Percentiles rank a stretch among this genome's conserved stretches.
Evolutionary conservation across 306 rosid genomes (phyloP).

Genomic region (Rosa chinensis): DNA sequence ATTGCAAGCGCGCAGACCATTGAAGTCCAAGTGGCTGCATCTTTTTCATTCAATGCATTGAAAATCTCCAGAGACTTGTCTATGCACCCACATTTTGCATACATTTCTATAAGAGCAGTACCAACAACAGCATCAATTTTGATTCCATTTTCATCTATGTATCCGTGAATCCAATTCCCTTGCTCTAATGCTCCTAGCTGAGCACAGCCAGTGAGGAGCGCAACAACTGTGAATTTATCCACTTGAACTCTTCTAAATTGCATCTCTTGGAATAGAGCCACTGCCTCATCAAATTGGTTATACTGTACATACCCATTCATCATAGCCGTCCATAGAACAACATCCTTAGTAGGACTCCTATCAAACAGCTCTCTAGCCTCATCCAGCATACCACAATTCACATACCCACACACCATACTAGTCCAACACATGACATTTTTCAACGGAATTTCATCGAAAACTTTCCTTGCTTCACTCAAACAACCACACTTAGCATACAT

Average conservation of each 20-base stretch:
- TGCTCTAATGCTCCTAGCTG: slow-evolving; percentile 65
- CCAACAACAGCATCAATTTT: slow-evolving; percentile 62
- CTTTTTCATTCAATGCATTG: slow-evolving; percentile 49
- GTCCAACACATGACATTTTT: slow-evolving; percentile 78
- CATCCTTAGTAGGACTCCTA: slow-evolving; percentile 56
- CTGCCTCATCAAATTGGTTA: slow-evolving; percentile 56
- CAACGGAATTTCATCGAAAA: slow-evolving; percentile 45
- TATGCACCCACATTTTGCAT: slow-evolving; percentile 66
- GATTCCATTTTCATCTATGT: slow-evolving; percentile 41
- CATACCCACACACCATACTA: slow-evolving; percentile 65
- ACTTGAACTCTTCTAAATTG: slow-evolving; percentile 49
- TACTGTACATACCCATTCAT: slow-evolving; percentile 75
- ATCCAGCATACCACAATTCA: slow-evolving; percentile 55
- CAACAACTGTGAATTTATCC: slow-evolving; percentile 56
- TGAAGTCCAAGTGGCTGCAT: slow-evolving; percentile 69
- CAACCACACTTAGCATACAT: slow-evolving; percentile 67
- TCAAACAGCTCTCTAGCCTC: slow-evolving; percentile 68
- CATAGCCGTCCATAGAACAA: slow-evolving; percentile 81
- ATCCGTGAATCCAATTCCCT: slow-evolving; percentile 66
- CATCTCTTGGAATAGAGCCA: slow-evolving; percentile 57
- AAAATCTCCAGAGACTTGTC: slow-evolving; percentile 63
- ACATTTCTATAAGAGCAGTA: slow-evolving; percentile 74
- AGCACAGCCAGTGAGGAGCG: slow-evolving; percentile 77
- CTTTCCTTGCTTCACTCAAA: slow-evolving; percentile 38
- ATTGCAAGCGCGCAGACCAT: slow-evolving; percentile 66